These are phyloP conservation scores for Amanita pseudoporphyria DNA, from an alignment of 768 basidiomycete genomes.

Conservation along the genomic window DNA sequence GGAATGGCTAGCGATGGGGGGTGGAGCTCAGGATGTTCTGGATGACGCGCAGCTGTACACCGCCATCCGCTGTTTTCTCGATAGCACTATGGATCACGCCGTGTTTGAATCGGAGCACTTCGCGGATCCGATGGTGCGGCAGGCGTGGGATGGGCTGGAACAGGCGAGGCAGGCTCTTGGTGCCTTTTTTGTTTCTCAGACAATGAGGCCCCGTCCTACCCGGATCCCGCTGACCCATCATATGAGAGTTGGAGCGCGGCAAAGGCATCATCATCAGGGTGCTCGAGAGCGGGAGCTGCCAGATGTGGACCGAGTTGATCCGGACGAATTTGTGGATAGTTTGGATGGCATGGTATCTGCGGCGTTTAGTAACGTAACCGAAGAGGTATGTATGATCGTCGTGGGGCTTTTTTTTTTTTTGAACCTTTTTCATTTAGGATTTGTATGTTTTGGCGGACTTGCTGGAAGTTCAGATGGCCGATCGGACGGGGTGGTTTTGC, in stretches of 20 bases:
- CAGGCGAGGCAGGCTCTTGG: slow-evolving; percentile 32
- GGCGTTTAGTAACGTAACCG: slow-evolving; percentile 66
- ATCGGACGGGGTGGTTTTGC: slow-evolving; percentile 74
- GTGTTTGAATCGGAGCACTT: slow-evolving; percentile 32
- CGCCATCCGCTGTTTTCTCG: slow-evolving; percentile 52
- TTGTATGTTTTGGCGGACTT: slow-evolving; percentile 69
- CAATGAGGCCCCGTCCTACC: slow-evolving; percentile 44
- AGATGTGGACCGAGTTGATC: slow-evolving; percentile 50
- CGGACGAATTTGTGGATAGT: slow-evolving; percentile 69
- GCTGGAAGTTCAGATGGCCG: slow-evolving; percentile 71
- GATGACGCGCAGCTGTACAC: slow-evolving; percentile 59
- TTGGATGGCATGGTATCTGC: slow-evolving; percentile 70
- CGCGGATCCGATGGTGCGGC: slow-evolving; percentile 33
- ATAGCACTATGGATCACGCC: slow-evolving; percentile 41
- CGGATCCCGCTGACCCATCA: slow-evolving; percentile 10
- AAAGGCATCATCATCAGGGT: slow-evolving; percentile 25
- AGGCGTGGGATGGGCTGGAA: slow-evolving; percentile 35
- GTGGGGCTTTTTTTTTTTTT: background rate
- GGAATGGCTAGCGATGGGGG: slow-evolving; percentile 66
- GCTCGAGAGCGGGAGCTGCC: slow-evolving; percentile 45
- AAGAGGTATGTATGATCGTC: slow-evolving; percentile 56
- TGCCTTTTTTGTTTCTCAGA: slow-evolving; percentile 42
- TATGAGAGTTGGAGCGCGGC: slow-evolving; percentile 14
- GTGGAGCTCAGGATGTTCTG: slow-evolving; percentile 70
- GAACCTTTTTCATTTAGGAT: slow-evolving; percentile 37